Evolutionary conservation across 2,329 filamentous ascomycete species (phyloP).

Genomic region (Verticillium nubilum): DNA sequence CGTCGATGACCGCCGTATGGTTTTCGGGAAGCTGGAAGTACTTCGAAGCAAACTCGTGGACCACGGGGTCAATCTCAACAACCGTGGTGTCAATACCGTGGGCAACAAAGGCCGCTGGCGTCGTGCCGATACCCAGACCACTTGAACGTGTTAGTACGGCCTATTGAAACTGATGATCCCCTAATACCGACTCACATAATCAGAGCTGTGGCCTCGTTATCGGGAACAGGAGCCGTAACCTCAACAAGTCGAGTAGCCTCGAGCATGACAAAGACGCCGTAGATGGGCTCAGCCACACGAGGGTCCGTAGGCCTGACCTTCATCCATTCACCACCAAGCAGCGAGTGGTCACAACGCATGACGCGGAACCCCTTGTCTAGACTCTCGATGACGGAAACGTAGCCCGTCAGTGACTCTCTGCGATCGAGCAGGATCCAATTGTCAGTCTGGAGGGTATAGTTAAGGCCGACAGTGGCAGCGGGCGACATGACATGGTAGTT

Average conservation of each 20-base stretch:
- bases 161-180: neutral
- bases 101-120: slow-evolving; percentile 76
- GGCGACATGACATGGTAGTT: slow-evolving; percentile 70
- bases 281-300: slow-evolving; percentile 75
- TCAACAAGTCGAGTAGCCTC: slow-evolving; percentile 84
- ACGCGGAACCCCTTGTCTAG: slow-evolving; percentile 65
- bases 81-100: slow-evolving; percentile 92
- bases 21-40: slow-evolving; percentile 78
- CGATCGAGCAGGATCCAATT: slow-evolving; percentile 76
- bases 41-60: slow-evolving; percentile 74
- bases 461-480: slow-evolving; percentile 55
- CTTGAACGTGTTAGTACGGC: slow-evolving; percentile 33
- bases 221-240: slow-evolving; percentile 43
- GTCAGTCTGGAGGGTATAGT: slow-evolving; percentile 56
- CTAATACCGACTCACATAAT: slow-evolving; percentile 63
- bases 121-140: slow-evolving; percentile 88
- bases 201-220: slow-evolving; percentile 70
- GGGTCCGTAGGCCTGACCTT: slow-evolving; percentile 37
- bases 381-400: slow-evolving; percentile 85
- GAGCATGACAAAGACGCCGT: slow-evolving; percentile 92
- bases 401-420: slow-evolving; percentile 82
- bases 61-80: slow-evolving; percentile 88
- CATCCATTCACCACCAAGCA: slow-evolving; percentile 90
- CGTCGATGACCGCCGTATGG: slow-evolving; percentile 73
- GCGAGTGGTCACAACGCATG: slow-evolving; percentile 88